Evolutionary conservation across 352 stramenopile genomes (phyloP), one percentile per base, ranked within the genome.

Genomic region (Phytophthora crassamura): DNA sequence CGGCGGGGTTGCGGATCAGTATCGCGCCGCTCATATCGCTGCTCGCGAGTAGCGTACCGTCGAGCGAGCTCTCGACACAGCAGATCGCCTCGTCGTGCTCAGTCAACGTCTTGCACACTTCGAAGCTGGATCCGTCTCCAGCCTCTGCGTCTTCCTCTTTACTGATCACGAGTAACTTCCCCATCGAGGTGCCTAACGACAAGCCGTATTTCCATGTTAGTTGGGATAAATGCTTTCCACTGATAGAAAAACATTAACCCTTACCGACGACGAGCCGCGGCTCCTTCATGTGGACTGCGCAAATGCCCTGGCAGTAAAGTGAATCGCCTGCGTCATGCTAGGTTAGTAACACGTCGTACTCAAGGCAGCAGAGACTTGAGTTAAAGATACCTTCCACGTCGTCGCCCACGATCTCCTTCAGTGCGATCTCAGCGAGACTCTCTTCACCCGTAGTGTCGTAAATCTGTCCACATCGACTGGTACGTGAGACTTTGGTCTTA

Each of bases 281-380:
- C 5, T 77, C 61, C 47, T 80, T 81, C 47, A 75, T 77, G 50
- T 88, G 64, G 43, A 90, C 59, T 12, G 78, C 75, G 28, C 72
- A 84, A 45, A 93, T 89, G 36, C 84, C 84, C 34, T 80, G 72
- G 33, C 84, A 90, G 57, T 88, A 91, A 6, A 86, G 35, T 8
- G 69, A 71, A 22, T 70, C 67, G 6, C 67, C 84, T 90, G 42
- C 8, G 22, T 18, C 15, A 55, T 25, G 34, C 16, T 9, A 45
- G 7, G 49, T 43, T 9, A 47, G 16, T 55, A 20, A 67, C 22
- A 50, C 11, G 11, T 2, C 9, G 9, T 7, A 47, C 30, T 12
- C 22, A 30, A 51, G 7, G 53, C 16, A 36, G 12, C 14, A 3
- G 6, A 16, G n/a, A n/a, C n/a, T 25, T 20, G 3, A 49, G 11